Base-by-base conservation (phyloP, 371 early-diverging fungal species). In the Mortierella sp. region DNA sequence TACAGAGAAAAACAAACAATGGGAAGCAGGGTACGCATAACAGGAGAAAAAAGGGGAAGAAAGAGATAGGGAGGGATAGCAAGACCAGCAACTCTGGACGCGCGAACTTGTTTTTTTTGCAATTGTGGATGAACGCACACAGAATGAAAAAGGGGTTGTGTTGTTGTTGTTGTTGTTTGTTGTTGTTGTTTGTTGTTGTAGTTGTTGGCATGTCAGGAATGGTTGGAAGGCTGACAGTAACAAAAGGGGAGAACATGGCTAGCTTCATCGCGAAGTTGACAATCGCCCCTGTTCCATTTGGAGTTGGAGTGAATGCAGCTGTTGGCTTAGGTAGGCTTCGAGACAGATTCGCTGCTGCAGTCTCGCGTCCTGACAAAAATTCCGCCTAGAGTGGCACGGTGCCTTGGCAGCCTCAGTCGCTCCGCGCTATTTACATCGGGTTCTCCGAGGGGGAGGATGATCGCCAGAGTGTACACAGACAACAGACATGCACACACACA, bases 31-130 rank as follows among this genome's bases (percentile, higher is more conserved):
- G 43, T 24, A 41, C 38, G 43, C 38, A 41, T 35, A 63, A 35
- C 24, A 27, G 27, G 56, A 63, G 21, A 68, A 41, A 41, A 16
- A 76, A 49, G 41, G 68, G 48, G 68, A 68, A 75, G 35, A 75
- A 29, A 70, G 43, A 70, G 70, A 48, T 35, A 46, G 71, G 32
- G 55, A 21, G 76, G 6, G 35, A 46, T 16, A 8, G n/a, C 16
- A 5, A 74, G 74, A 56, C 2, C 21, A 38, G 8, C 27, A 58
- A n/a, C 43, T n/a, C 41, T 10, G 18, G 35, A 32, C 21, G 51
- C 6, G 51, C 18, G 51, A 18, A 21, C 16, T 21, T 21, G 51
- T 21, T 16, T 21, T 48, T 49, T 51, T 51, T 48, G 51, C 51
- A 18, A 32, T 63, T 63, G 63, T 32, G 18, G 63, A 32, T 63